Conservation (phyloP, 257 asterid species). For the Plantago elongata region DNA sequence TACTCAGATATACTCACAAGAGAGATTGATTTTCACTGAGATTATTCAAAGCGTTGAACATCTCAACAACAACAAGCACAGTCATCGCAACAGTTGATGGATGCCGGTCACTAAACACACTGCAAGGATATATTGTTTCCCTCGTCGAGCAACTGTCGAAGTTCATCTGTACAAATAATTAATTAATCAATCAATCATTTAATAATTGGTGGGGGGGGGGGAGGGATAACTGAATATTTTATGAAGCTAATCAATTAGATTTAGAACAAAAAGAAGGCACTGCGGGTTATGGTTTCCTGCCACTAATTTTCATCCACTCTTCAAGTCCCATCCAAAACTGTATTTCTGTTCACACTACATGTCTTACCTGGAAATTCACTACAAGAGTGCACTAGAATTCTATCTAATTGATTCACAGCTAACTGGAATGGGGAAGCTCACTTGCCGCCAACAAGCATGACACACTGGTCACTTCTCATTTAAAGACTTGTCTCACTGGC, state of each 20-base stretch:
- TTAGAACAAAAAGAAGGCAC: no score
- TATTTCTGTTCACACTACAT: neutral
- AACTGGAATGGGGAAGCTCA: conserved; percentile 9
- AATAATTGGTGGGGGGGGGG: neutral
- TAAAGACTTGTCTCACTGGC: neutral
- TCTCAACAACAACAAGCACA: conserved; percentile 96
- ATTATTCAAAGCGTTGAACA: conserved; percentile 97
- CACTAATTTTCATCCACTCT: neutral
- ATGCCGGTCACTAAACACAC: conserved; percentile 75
- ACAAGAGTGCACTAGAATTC: conserved; percentile 9
- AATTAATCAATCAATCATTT: neutral
- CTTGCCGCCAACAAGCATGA: conserved; percentile 1
- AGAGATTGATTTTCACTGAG: conserved; percentile 98
- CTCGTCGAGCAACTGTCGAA: conserved; percentile 91
- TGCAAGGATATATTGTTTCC: conserved; percentile 74
- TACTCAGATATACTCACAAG: conserved; percentile 47
- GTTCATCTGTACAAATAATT: conserved; percentile 52
- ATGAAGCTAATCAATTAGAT: no score
- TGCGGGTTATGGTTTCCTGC: neutral
- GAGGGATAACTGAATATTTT: conserved; percentile 3
- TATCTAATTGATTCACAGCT: neutral
- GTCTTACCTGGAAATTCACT: neutral
- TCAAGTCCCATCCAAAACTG: neutral
- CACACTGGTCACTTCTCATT: neutral
- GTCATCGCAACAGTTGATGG: conserved; percentile 98